Base-by-base conservation (phyloP, 768 basidiomycete genomes). In the Suillus occidentalis region DNA sequence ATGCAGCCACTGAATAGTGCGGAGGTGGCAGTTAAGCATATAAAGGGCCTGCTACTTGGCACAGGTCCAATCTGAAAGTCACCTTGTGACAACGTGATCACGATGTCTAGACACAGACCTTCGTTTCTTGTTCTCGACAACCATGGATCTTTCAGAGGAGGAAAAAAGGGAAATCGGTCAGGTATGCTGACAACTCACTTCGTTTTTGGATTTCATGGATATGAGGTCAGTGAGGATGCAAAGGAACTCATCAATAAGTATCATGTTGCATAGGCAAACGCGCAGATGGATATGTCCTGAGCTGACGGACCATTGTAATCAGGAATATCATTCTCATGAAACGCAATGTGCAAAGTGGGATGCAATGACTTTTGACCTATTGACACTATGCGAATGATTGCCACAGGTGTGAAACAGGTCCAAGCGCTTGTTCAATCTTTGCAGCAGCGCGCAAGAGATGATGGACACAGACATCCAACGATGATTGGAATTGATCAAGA, bases 161-260 rank as follows among this genome's bases (percentile, higher is more conserved):
- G 71, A 78, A 49, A 82, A 77, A 63, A 76, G 81, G 39, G 79
- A 83, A 66, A 81, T 84, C 25, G 83, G 83, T 34, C 82, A 84
- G 76, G 83, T 81, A 71, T 31, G 64, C 61, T 6, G 0, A 20
- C 12, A n/a, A n/a, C 13, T n/a, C 89, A 90, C 71, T 89, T 91
- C 69, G 86, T 91, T 16, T 79, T 89, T 66, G 89, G 90, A 20
- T 90, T 90, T 72, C 86, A 87, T 70, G 88, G 88, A 3, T 75
- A 82, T 45, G 77, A 83, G 60, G 75, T 83, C 40, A 84, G 76
- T 65, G 77, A 83, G 36, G 80, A 89, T 64, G 82, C 86, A 66
- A 81, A 77, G 68, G 80, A 77, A 0, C 83, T 90, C 62, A 88
- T 90, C 59, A 75, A 75, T 43, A 84, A 88, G 55, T 90, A 89